Evolutionary conservation across 2,329 filamentous ascomycete species (phyloP).

Genomic region (Gyromitra esculenta): DNA sequence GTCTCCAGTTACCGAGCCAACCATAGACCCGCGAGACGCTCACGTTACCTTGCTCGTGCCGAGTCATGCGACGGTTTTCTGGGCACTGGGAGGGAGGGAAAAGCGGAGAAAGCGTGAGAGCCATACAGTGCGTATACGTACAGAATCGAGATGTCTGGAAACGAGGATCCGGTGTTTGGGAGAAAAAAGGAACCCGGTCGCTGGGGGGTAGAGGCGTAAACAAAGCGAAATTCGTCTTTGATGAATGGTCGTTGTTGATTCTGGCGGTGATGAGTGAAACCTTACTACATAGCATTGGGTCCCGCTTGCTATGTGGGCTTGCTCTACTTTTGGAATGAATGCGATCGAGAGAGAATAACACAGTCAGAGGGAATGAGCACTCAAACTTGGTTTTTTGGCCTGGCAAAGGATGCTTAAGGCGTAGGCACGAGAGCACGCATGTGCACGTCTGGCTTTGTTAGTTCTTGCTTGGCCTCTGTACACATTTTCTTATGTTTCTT

Average conservation of each 20-base stretch:
- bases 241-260: neutral
- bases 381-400: neutral
- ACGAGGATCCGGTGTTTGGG: slow-evolving; percentile 4
- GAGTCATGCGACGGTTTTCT: slow-evolving; percentile 16
- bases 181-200: slow-evolving; percentile 8
- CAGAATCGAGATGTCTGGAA: neutral
- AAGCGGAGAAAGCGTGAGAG: neutral
- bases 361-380: neutral
- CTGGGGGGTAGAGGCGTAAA: slow-evolving; percentile 9
- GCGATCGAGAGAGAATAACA: neutral
- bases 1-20: slow-evolving; percentile 44
- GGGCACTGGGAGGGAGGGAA: neutral
- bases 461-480: neutral
- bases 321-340: neutral
- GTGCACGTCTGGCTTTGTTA: neutral
- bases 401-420: neutral
- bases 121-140: neutral
- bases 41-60: slow-evolving; percentile 36
- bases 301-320: neutral
- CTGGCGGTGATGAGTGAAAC: neutral
- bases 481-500: neutral
- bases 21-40: slow-evolving; percentile 28
- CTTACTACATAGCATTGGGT: neutral
- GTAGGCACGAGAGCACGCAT: neutral
- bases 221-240: neutral